Percentiles rank a stretch among this genome's conserved stretches.
These are phyloP conservation scores for Irpex sp. DNA, from an alignment of 1,284 basidiomycete genomes.

Conservation along the genomic window DNA sequence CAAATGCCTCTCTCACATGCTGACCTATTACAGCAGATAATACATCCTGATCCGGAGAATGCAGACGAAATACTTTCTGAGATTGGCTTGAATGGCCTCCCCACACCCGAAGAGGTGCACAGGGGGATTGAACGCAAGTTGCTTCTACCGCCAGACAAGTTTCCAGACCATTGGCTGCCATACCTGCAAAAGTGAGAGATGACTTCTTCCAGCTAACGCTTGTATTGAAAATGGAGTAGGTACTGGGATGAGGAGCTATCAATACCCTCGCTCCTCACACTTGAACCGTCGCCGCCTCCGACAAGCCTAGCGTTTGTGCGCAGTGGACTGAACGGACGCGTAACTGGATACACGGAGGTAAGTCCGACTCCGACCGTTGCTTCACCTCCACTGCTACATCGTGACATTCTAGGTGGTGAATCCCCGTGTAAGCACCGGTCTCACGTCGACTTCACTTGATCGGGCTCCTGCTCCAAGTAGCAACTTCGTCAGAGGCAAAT, in stretches of 20 bases:
- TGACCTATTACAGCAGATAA: constrained; percentile 38
- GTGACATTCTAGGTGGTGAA: constrained; percentile 39
- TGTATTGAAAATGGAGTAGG: constrained; percentile 33
- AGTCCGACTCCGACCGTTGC: neutral
- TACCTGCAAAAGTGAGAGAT: constrained; percentile 66
- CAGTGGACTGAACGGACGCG: constrained; percentile 71
- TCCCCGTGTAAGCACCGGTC: constrained; percentile 46
- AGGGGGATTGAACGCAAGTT: constrained; percentile 63
- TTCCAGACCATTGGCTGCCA: constrained; percentile 69
- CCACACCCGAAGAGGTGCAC: constrained; percentile 54
- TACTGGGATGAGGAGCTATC: constrained; percentile 63
- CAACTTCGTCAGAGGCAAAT: constrained; percentile 90
- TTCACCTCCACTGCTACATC: too few relatives aligned
- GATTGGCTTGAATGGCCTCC: constrained; percentile 50
- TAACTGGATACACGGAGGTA: constrained; percentile 79
- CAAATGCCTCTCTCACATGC: constrained; percentile 14
- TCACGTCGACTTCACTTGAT: constrained; percentile 79
- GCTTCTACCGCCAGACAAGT: constrained; percentile 53
- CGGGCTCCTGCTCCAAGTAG: constrained; percentile 73
- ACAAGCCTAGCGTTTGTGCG: constrained; percentile 76
- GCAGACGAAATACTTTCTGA: constrained; percentile 39
- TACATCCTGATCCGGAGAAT: constrained; percentile 37
- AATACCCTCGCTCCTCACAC: constrained; percentile 56
- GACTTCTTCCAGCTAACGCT: constrained; percentile 10
- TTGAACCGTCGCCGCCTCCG: constrained; percentile 68